These are phyloP conservation scores for Astrothelium subdiscretum DNA, from an alignment of 495 filamentous ascomycete genomes.

Conservation along the genomic window DNA sequence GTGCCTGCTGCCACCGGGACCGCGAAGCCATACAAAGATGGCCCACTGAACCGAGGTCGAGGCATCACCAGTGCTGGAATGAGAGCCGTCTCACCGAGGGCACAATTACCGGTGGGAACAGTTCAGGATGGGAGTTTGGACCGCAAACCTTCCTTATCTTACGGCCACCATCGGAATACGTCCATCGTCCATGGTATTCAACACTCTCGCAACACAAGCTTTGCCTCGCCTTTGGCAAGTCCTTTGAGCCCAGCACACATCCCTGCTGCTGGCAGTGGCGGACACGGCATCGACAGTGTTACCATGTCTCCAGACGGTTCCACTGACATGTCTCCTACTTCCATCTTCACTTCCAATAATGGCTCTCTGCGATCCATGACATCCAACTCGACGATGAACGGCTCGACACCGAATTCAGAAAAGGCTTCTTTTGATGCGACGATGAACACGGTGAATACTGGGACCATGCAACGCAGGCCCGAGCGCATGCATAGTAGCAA, in stretches of 20 bases:
- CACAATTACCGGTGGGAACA: background rate
- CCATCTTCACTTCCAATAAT: background rate
- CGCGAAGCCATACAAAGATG: background rate
- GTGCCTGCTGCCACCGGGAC: background rate
- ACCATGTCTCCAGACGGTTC: conserved; percentile 20
- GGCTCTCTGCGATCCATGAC: background rate
- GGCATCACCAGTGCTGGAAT: background rate
- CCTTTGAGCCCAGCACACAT: conserved; percentile 77
- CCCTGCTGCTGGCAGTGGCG: conserved; percentile 40
- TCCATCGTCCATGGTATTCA: conserved; percentile 91
- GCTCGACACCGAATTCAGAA: background rate
- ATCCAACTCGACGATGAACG: background rate
- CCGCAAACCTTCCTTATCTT: conserved; percentile 54
- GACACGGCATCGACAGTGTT: conserved; percentile 14
- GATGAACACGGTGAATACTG: background rate
- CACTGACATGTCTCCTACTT: conserved; percentile 13
- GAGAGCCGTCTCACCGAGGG: background rate
- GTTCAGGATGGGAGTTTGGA: conserved; percentile 35
- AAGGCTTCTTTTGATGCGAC: background rate
- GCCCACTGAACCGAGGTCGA: background rate
- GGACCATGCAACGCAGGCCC: conserved; percentile 25
- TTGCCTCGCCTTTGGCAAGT: conserved; percentile 54
- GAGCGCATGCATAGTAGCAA: conserved; percentile 57
- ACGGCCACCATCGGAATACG: conserved; percentile 85
- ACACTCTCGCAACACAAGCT: conserved; percentile 81